Percentiles rank a stretch among this genome's conserved stretches.
phyloP scores from a whole-genome alignment of 1,139 yeast species.

The Saccharomyces hybrid region DNA sequence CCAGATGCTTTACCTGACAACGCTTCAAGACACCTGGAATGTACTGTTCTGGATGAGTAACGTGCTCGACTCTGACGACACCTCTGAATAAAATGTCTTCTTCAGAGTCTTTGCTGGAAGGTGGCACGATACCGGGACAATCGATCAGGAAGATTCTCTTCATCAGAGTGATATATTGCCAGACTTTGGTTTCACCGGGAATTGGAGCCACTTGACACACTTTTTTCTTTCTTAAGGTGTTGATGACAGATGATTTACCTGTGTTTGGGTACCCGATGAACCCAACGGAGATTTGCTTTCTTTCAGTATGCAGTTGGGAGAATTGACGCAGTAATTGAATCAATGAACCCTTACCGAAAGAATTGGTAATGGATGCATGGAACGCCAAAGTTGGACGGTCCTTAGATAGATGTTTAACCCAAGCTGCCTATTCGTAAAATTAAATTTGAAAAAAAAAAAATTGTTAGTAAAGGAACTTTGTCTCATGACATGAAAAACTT shows the following conservation, averaged over 20 bases:
- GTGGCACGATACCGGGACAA: slow-evolving; percentile 99
- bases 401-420: slow-evolving; percentile 93
- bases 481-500: background rate
- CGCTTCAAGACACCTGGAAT: slow-evolving; percentile 80
- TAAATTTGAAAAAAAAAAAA: slow-evolving; percentile 8
- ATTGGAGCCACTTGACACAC: slow-evolving; percentile 97
- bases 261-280: slow-evolving; percentile 97
- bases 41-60: slow-evolving; percentile 89
- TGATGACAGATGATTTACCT: slow-evolving; percentile 93
- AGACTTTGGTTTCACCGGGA: slow-evolving; percentile 97
- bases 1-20: slow-evolving; percentile 85
- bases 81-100: slow-evolving; percentile 95
- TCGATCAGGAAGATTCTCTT: slow-evolving; percentile 90
- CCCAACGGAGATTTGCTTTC: slow-evolving; percentile 95
- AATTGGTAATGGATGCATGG: slow-evolving; percentile 95
- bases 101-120: slow-evolving; percentile 79
- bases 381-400: slow-evolving; percentile 93
- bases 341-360: slow-evolving; percentile 95
- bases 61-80: slow-evolving; percentile 96
- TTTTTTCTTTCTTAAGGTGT: slow-evolving; percentile 87
- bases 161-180: slow-evolving; percentile 98
- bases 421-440: slow-evolving; percentile 66
- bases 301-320: slow-evolving; percentile 80
- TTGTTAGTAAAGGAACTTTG: slow-evolving; percentile 10
- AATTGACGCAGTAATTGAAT: slow-evolving; percentile 91